A percentile compares a stretch with the other conserved stretches of the same genome.
Evolutionary conservation across 345 rosid species (phyloP).

Genomic region (Angophora floribunda): DNA sequence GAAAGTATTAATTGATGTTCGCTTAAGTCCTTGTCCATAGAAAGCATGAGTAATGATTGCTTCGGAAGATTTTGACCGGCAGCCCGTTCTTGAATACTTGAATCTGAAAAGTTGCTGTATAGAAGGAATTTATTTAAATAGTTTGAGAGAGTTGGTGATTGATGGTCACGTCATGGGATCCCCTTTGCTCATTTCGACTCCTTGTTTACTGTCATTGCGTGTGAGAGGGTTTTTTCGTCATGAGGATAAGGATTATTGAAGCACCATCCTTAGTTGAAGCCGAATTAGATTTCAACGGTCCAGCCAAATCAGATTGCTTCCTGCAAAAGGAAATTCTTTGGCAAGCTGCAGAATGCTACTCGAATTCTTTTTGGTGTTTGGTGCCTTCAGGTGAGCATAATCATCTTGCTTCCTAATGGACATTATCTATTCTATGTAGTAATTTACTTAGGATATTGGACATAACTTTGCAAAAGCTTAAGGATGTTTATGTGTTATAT

Average conservation of each 20-base stretch:
- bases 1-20: not conserved
- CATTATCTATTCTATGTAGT: not conserved
- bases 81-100: not conserved
- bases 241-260: too few relatives aligned
- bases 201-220: not conserved
- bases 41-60: not conserved
- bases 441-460: too few relatives aligned
- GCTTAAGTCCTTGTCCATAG: not conserved
- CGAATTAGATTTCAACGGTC: not conserved
- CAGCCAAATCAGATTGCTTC: not conserved
- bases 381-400: not conserved
- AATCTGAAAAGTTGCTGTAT: not conserved
- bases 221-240: not conserved
- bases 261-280: not conserved
- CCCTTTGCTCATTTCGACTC: not conserved
- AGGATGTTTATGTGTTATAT: too few relatives aligned
- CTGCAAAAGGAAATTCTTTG: not conserved
- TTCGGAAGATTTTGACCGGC: not conserved
- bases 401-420: not conserved
- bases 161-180: not conserved
- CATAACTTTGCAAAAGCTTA: not conserved
- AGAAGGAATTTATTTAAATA: not conserved
- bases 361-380: not conserved
- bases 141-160: not conserved
- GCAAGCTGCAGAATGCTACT: not conserved